phyloP scores from a whole-genome alignment of 2,329 filamentous ascomycete species.

The Colletotrichum paranaense region DNA sequence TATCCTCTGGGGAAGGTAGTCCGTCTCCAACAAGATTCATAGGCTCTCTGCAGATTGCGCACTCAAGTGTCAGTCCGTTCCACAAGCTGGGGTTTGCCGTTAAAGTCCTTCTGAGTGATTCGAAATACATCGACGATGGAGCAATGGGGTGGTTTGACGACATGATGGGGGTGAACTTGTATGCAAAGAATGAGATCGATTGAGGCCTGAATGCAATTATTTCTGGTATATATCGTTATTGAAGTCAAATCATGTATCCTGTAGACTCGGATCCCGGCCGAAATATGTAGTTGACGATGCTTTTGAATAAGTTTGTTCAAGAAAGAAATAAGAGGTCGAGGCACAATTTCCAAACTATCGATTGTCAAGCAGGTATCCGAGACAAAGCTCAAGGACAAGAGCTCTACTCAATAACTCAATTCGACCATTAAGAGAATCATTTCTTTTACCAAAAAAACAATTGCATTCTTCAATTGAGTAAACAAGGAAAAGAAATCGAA shows the following conservation, averaged over 20 bases:
- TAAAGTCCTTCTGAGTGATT: not conserved
- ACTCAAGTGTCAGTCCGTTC: not conserved
- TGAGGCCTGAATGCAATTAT: not conserved
- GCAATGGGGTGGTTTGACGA: not conserved
- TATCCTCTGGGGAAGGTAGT: not conserved
- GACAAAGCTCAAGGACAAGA: not conserved
- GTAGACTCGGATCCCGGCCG: no score
- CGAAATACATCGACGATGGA: not conserved
- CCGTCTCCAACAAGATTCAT: slow-evolving; percentile 3
- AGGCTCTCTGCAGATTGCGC: not conserved
- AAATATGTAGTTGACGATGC: no score
- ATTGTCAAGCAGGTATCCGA: not conserved
- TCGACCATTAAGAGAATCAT: no score
- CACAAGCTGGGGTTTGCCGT: not conserved
- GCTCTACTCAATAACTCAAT: not conserved
- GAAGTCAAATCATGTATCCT: no score
- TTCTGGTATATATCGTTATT: no score
- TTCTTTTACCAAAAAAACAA: not conserved
- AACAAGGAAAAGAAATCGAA: not conserved
- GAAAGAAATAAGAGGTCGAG: no score
- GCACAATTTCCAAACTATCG: no score
- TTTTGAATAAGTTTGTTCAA: no score
- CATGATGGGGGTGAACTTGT: not conserved
- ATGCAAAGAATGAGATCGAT: not conserved
- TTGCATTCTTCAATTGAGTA: not conserved